Conservation (phyloP, 2,329 filamentous ascomycete species). For the Amphichorda felina region DNA sequence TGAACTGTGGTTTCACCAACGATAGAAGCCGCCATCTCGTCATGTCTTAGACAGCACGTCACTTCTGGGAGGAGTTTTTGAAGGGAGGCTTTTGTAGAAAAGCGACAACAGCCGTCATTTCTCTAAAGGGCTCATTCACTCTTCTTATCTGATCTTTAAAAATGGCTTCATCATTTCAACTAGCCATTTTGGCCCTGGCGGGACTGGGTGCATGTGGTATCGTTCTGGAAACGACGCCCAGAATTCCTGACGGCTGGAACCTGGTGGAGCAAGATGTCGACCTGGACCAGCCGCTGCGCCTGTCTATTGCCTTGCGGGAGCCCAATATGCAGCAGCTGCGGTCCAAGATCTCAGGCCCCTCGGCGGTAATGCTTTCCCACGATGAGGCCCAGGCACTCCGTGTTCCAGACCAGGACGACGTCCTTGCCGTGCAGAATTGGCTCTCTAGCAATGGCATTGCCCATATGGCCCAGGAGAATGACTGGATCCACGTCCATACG, state of each 20-base stretch:
- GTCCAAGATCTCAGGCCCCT: constrained; percentile 9
- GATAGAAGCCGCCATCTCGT: no score
- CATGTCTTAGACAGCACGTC: no score
- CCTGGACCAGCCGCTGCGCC: constrained; percentile 11
- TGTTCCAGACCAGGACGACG: constrained; percentile 17
- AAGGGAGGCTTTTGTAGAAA: no score
- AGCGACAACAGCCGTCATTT: no score
- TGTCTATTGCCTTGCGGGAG: constrained; percentile 20
- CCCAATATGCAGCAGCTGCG: constrained; percentile 14
- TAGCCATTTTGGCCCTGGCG: neutral
- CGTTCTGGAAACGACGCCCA: constrained; percentile 13
- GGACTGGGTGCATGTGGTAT: constrained; percentile 3
- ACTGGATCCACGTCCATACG: constrained; percentile 29
- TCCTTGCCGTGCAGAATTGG: constrained; percentile 27
- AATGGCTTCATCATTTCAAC: neutral
- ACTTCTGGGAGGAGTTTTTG: no score
- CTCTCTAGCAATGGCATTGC: constrained; percentile 23
- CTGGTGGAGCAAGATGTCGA: constrained; percentile 10
- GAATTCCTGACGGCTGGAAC: constrained; percentile 18
- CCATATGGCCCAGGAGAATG: constrained; percentile 17
- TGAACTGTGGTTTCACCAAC: no score
- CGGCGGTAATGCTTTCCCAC: constrained; percentile 17
- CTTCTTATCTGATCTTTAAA: neutral
- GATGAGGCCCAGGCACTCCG: constrained; percentile 23
- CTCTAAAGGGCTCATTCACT: no score